phyloP scores from a whole-genome alignment of 257 asterid species.

The Penstemon newberryi region DNA sequence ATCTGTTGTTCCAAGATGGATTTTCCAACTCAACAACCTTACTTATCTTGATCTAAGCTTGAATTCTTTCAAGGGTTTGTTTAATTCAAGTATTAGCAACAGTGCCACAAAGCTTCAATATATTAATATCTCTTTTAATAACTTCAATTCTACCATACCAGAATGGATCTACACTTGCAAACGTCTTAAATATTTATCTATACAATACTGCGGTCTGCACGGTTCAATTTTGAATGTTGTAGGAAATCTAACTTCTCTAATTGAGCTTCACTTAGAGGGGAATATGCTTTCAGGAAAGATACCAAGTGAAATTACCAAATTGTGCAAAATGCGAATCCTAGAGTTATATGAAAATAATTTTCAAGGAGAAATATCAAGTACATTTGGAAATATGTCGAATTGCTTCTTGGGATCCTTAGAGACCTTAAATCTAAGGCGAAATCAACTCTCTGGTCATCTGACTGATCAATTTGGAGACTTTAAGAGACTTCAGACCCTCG shows the following conservation, averaged over 20 bases:
- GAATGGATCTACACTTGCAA: constrained; percentile 23
- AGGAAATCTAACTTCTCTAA: constrained; percentile 23
- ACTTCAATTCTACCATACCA: constrained; percentile 26
- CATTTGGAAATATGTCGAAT: constrained; percentile 18
- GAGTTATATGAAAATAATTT: constrained; percentile 16
- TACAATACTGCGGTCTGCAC: constrained; percentile 2
- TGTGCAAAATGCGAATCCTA: constrained; percentile 1
- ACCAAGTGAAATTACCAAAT: constrained; percentile 13
- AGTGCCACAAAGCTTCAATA: constrained; percentile 5
- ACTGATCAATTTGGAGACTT: constrained; percentile 20
- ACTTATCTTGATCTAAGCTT: background rate
- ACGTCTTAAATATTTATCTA: background rate
- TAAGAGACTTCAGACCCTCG: background rate
- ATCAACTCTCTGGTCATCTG: constrained; percentile 26
- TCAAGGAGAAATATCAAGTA: constrained; percentile 19
- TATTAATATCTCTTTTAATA: constrained; percentile 18
- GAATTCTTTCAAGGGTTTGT: background rate
- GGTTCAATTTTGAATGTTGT: constrained; percentile 23
- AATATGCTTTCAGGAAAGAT: constrained; percentile 28
- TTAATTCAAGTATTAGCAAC: background rate
- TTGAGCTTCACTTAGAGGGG: background rate
- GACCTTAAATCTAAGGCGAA: background rate
- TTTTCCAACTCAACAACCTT: constrained; percentile 4
- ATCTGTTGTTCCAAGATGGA: constrained; percentile 9
- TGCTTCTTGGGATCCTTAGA: constrained; percentile 15